A percentile compares a stretch with the other conserved stretches of the same genome.
Evolutionary conservation across 2,329 filamentous ascomycete genomes (phyloP).

Genomic region (Penicillium rolfsii): DNA sequence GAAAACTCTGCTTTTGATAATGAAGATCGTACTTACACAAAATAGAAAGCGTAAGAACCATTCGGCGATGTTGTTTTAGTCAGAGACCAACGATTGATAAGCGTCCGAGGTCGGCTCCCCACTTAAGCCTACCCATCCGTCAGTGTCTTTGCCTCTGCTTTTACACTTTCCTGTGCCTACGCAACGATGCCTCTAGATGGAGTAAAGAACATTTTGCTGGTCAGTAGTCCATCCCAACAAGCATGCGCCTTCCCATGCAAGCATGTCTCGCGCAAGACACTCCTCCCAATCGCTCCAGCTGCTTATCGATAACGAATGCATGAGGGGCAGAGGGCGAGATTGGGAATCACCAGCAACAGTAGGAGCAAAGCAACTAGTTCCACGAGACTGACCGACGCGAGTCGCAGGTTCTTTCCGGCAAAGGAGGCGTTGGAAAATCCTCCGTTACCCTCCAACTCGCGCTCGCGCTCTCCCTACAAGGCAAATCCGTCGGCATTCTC

Average conservation of each 20-base stretch:
- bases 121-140: conserved; percentile 14
- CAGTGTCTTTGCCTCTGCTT: conserved; percentile 5
- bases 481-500: conserved; percentile 88
- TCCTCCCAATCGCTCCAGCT: conserved; percentile 21
- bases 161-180: conserved; percentile 3
- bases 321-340: conserved; percentile 1
- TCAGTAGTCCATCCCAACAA: conserved; percentile 26
- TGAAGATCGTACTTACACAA: not conserved
- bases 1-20: not conserved
- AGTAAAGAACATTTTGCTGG: conserved; percentile 50
- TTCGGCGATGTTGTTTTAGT: conserved; percentile 17
- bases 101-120: conserved; percentile 30
- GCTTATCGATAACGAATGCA: conserved; percentile 46
- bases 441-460: conserved; percentile 97
- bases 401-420: conserved; percentile 77
- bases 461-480: conserved; percentile 80
- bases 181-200: conserved; percentile 46
- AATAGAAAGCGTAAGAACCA: conserved; percentile 7
- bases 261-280: conserved; percentile 16
- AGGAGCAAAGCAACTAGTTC: not conserved
- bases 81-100: conserved; percentile 32
- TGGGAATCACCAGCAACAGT: not conserved
- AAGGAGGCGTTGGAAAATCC: conserved; percentile 97
- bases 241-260: not conserved
- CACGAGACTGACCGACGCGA: conserved; percentile 2